Evolutionary conservation across 768 basidiomycete genomes (phyloP), one percentile per base, ranked within the genome.

Genomic region (Pleurotus djamor): DNA sequence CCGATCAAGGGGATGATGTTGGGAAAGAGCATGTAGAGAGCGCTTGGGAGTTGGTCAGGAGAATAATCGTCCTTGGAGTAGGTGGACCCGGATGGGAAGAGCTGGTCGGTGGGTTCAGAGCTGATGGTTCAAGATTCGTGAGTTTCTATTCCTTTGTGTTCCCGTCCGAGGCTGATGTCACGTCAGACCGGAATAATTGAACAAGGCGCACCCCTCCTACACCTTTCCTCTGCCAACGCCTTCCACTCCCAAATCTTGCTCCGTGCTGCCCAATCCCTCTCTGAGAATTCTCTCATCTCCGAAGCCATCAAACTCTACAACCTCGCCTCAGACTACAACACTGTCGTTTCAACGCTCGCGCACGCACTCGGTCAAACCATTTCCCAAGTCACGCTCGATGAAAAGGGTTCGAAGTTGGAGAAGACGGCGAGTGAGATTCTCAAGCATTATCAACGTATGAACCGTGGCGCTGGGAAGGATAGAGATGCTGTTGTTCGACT

Each of bases 261-360:
- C 60, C 84, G 85, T 5, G 93, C 96, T 0, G 96, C 96, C 0
- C 82, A 82, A 34, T 82, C 92, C 63, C 89, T 91, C 1, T 87
- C 93, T 67, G 83, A 89, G 57, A 94, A 94, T 66, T 88, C 93
- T 66, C 89, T 91, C 35, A 80, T 92, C 41, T 81, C 88, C 1
- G 94, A 98, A 70, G 94, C 95, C 2, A 94, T 98, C 76, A 94
- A 95, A 69, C 77, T 99, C 47, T 98, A 94, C 76, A 96, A 98
- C 74, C 85, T 98, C 38, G 96, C 96, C 1, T 92, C 92, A 36
- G 91, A 96, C 63, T 94, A 95, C 69, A 75, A 83, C 12, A 93
- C 92, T 28, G 96, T 98, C 57, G 84, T 98, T 44, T 80, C 86
- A 5, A 92, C 92, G 56, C 88, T 98, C 37, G 93, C 94, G 12